Base-by-base conservation (phyloP, 2,329 filamentous ascomycete genomes). In the Colletotrichum ledebouriae region DNA sequence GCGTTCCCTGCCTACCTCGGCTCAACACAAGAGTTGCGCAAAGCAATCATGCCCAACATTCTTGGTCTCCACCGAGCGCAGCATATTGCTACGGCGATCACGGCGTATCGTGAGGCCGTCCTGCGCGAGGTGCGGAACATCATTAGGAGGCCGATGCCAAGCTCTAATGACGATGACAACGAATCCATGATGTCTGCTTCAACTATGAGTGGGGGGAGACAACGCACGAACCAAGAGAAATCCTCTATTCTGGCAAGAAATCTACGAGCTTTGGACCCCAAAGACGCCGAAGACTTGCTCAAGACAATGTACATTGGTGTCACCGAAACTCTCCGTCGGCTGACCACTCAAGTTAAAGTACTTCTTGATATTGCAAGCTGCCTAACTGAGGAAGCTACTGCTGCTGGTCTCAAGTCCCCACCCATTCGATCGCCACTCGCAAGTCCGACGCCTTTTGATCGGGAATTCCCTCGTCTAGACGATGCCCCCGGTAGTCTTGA, bases 321-420 rank as follows among this genome's bases (percentile, higher is more conserved):
- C 9, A 92, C 95, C 4, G 96, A 99, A 81, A 93, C 93, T 3
- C 78, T 99, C 55, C 87, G 96, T 64, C 87, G 96, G 74, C 82
- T 98, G 7, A 94, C 93, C 17, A 94, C 94, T 0, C 95, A 98
- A 77, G 92, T 96, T 63, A 99, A 99, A 78, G 90, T 98, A 10
- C 81, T 99, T n/a, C 85, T 99, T 10, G 96, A 99, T 78, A 92
- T 97, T 20, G 96, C 94, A 1, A 97, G 94, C 76, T 90, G 89
- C 12, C 85, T 92, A 59, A 84, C 86, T 13, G 81, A 85, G 22
- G 75, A 75, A 46, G 74, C 75, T 65, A 72, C 67, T 71, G 79
- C 72, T 2, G 73, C 76, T 0, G 82, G 80, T 6, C 66, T 84
- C 42, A 83, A 80, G 66, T 86, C 85, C 7, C 84, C 85, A 1